phyloP scores from a whole-genome alignment of 1,284 basidiomycete genomes.

The Singerocomus inundabilis region DNA sequence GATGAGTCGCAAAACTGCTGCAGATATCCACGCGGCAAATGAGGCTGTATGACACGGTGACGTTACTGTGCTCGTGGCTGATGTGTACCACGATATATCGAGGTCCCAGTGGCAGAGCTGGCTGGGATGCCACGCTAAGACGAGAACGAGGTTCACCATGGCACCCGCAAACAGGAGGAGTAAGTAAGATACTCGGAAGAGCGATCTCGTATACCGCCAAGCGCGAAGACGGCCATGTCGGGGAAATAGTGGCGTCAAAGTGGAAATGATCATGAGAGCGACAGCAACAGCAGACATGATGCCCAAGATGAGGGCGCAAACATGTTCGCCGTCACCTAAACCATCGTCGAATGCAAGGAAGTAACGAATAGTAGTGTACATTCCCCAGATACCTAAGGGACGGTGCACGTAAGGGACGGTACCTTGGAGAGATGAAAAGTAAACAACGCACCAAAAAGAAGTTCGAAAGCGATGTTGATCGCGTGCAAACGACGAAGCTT shows the following conservation, averaged over 20 bases:
- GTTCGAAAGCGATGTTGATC: slow-evolving; percentile 40
- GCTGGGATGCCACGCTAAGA: slow-evolving; percentile 44
- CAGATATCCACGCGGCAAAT: slow-evolving; percentile 53
- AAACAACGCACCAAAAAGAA: slow-evolving; percentile 47
- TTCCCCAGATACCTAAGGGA: slow-evolving; percentile 53
- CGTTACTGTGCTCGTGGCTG: slow-evolving; percentile 22
- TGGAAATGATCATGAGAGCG: slow-evolving; percentile 48
- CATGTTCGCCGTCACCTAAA: slow-evolving; percentile 41
- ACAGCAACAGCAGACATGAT: slow-evolving; percentile 57
- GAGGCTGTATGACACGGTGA: slow-evolving; percentile 35
- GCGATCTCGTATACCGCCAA: slow-evolving; percentile 14
- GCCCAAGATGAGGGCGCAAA: slow-evolving; percentile 54
- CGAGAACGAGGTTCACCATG: slow-evolving; percentile 51
- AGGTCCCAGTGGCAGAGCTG: slow-evolving; percentile 58
- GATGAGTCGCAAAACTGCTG: slow-evolving; percentile 49
- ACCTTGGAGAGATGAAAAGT: background rate
- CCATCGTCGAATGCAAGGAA: slow-evolving; percentile 51
- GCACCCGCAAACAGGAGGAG: slow-evolving; percentile 49
- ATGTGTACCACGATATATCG: slow-evolving; percentile 59
- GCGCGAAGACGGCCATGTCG: slow-evolving; percentile 1
- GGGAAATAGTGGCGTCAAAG: slow-evolving; percentile 44
- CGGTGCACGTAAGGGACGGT: background rate
- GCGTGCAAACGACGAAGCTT: slow-evolving; percentile 43
- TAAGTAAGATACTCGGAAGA: slow-evolving; percentile 46
- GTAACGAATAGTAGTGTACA: slow-evolving; percentile 62